Base-by-base conservation (phyloP, 2,329 filamentous ascomycete species). In the Xylaria polymorpha region DNA sequence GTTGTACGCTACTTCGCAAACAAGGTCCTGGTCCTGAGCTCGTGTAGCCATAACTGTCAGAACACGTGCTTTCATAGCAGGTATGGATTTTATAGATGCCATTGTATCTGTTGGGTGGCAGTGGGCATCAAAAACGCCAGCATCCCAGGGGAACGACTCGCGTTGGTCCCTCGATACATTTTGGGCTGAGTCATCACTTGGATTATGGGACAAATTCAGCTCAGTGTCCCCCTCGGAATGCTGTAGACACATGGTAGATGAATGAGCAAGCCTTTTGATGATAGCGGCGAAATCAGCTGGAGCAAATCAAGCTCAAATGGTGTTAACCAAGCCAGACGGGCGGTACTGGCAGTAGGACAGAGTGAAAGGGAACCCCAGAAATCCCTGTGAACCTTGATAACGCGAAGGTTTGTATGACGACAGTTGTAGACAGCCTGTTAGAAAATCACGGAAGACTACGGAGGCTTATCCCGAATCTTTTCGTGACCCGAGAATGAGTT, bases 101-200 rank as follows among this genome's bases (percentile, higher is more conserved):
- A 94, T 90, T 22, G 90, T 93, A 79, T 95, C 92, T 35, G 92
- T 95, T 4, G 92, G 92, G 78, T 96, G 93, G 79, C 93, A 95
- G 82, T 96, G 93, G 25, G 93, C 92, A 77, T 96, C 93, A 77
- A 86, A 92, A 68, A 93, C 84, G 58, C 90, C 90, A 39, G 90
- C 80, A 65, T 91, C 85, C 92, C 92, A 94, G 14, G 92, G 92
- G 73, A 91, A 90, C 32, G 80, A 76, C 63, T 80, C 77, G 37
- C 48, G 29, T 10, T 57, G 20, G 37, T 46, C 41, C 43, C 48
- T 65, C 37, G 56, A 35, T 18, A 10, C 61, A 63, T 68, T 37
- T 12, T 71, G 59, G 20, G 25, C 64, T 70, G 37, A 32, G 48
- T 55, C 43, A n/a, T 56, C 61, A 55, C 22, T 68, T 25, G 68